Conservation (phyloP, 306 rosid species). For the Alnus glutinosa region DNA sequence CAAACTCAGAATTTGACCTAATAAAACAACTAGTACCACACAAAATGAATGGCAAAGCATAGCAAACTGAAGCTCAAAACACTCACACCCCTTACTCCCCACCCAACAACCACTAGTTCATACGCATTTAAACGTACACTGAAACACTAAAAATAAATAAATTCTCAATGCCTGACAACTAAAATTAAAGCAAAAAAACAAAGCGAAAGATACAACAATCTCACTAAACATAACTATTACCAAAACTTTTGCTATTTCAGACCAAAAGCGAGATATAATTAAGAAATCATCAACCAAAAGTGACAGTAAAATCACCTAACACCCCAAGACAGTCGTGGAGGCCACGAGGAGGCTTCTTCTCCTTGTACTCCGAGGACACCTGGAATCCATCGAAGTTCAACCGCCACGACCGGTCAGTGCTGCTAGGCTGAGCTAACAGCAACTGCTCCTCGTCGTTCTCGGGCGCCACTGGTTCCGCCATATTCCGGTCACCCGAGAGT, state of each 20-base stretch:
- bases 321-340: constrained; percentile 83
- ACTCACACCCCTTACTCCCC: not conserved
- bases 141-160: not conserved
- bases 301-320: constrained; percentile 42
- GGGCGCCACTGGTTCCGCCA: constrained; percentile 46
- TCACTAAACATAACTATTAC: not conserved
- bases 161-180: not conserved
- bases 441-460: constrained; percentile 55
- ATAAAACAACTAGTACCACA: not conserved
- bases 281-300: not conserved
- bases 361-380: constrained; percentile 44
- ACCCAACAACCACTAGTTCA: not conserved
- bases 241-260: constrained; percentile 2
- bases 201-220: not conserved
- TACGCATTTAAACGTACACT: not conserved
- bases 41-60: not conserved
- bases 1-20: not conserved
- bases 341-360: constrained; percentile 61
- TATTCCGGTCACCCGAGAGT: constrained; percentile 30
- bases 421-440: constrained; percentile 47
- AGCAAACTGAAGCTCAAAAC: constrained; percentile 1
- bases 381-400: constrained; percentile 78
- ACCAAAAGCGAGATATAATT: not conserved
- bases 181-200: not conserved
- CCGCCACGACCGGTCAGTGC: constrained; percentile 79